Evolutionary conservation across 2,329 filamentous ascomycete species (phyloP), one percentile per base, ranked within the genome.

Genomic region (Rhexocercosporidium sp.): DNA sequence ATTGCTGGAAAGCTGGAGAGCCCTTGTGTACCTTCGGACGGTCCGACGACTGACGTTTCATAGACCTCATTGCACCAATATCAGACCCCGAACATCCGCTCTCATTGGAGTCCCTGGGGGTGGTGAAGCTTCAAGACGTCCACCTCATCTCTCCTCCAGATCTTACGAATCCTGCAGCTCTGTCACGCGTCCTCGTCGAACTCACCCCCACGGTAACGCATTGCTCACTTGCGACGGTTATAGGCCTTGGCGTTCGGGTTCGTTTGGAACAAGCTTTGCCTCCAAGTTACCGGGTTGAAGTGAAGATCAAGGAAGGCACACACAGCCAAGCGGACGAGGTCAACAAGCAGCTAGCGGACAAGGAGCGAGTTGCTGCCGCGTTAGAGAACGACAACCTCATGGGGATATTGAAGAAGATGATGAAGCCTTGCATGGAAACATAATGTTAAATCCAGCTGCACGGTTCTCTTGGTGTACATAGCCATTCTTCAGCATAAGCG

Each of bases 171-270:
- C 80, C 82, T 18, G 81, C 83, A 81, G 88, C 76, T 77, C 86
- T 86, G 82, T 94, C 83, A 81, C 90, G 84, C 46, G 93, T 98
- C 41, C 86, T 90, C 3, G 93, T 99, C 51, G 88, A 97, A 75
- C 91, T 99, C 73, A 99, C 96, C 12, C 96, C 96, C 11, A 99
- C 96, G 29, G 96, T 98, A 76, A 96, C 95, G 18, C 96, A 98
- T 80, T 99, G 96, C 83, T 97, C 93, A 60, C 87, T 99, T 47
- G 96, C 96, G 37, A 99, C 96, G 0, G 94, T 99, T 68, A 97
- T 99, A 75, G 96, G 96, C 0, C 85, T 99, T 18, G 96, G 94
- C 16, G 93, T 99, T 25, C 89, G 96, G 53, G 94, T 97, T 49
- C 88, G 96, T 27, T 85, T 99, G 27, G 94, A 98, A 81, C 92